Evolutionary conservation across 208 protist species (phyloP).

Genomic region (Strigomonas culicis): DNA sequence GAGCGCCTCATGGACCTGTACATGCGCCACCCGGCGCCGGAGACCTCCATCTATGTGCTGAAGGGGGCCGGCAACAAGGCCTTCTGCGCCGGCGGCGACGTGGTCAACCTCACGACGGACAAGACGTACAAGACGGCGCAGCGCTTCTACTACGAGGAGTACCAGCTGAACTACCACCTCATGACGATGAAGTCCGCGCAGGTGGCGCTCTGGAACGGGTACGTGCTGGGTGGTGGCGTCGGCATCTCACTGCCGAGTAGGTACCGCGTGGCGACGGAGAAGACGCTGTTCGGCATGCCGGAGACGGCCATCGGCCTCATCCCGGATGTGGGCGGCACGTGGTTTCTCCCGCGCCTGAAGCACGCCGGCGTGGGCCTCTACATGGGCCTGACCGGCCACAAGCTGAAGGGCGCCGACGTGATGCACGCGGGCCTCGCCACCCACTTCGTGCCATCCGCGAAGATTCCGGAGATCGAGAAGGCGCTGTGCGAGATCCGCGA

Average conservation of each 20-base stretch:
- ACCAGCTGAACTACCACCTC: slow-evolving; percentile 66
- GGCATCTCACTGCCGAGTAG: slow-evolving; percentile 67
- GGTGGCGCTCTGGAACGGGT: slow-evolving; percentile 79
- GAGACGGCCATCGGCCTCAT: slow-evolving; percentile 81
- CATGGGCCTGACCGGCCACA: slow-evolving; percentile 69
- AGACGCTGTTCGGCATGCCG: slow-evolving; percentile 79
- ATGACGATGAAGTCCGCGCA: slow-evolving; percentile 39
- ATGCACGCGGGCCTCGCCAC: slow-evolving; percentile 73
- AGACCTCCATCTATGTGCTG: slow-evolving; percentile 39
- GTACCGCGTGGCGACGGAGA: slow-evolving; percentile 77
- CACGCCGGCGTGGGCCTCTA: slow-evolving; percentile 56
- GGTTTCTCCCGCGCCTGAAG: slow-evolving; percentile 58
- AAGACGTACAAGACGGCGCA: slow-evolving; percentile 19
- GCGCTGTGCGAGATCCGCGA: slow-evolving; percentile 35
- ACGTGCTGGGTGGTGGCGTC: slow-evolving; percentile 78
- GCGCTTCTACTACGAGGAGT: slow-evolving; percentile 65
- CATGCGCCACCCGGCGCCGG: slow-evolving; percentile 24
- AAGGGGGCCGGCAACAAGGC: slow-evolving; percentile 64
- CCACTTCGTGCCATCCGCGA: slow-evolving; percentile 61
- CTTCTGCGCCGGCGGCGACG: slow-evolving; percentile 87
- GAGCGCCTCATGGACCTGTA: slow-evolving; percentile 30
- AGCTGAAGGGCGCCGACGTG: slow-evolving; percentile 67
- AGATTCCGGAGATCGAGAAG: slow-evolving; percentile 47
- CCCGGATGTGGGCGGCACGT: slow-evolving; percentile 75
- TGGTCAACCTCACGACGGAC: slow-evolving; percentile 39